Percentiles rank a stretch among this genome's conserved stretches.
Evolutionary conservation across 2,329 filamentous ascomycete species (phyloP).

Genomic region (Diplodia mutila): DNA sequence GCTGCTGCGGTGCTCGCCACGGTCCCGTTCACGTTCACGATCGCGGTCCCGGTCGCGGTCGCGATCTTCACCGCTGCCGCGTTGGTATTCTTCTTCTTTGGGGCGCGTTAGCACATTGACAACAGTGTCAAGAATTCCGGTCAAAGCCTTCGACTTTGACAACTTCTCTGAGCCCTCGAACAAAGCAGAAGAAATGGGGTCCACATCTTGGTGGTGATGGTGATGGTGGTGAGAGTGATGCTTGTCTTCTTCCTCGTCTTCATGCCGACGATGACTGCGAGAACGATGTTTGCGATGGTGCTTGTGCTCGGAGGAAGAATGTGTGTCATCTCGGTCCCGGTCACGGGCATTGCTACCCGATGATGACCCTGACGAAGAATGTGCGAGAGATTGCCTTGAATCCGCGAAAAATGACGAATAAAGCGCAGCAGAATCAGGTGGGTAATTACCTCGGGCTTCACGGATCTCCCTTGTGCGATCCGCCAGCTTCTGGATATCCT

Average conservation of each 20-base stretch:
- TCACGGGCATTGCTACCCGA: background rate
- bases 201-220: background rate
- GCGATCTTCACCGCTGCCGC: constrained; percentile 3
- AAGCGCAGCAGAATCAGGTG: constrained; percentile 22
- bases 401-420: constrained; percentile 9
- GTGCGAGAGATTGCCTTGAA: background rate
- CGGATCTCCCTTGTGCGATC: constrained; percentile 79
- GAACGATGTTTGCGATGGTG: constrained; percentile 10
- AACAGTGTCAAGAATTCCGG: constrained; percentile 15
- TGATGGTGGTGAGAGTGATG: background rate
- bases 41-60: background rate
- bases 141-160: constrained; percentile 4
- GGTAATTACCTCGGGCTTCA: constrained; percentile 54
- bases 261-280: background rate
- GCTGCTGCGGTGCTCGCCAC: constrained; percentile 17
- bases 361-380: constrained; percentile 13
- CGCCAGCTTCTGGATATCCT: constrained; percentile 88
- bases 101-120: constrained; percentile 21
- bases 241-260: background rate
- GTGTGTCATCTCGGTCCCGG: background rate
- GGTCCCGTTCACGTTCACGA: constrained; percentile 7
- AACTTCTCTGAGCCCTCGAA: constrained; percentile 4
- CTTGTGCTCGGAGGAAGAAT: constrained; percentile 8
- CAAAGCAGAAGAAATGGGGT: constrained; percentile 13
- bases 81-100: constrained; percentile 23